Evolutionary conservation across 2,329 filamentous ascomycete species (phyloP), one percentile per base, ranked within the genome.

Genomic region (Claviceps lovelessii): DNA sequence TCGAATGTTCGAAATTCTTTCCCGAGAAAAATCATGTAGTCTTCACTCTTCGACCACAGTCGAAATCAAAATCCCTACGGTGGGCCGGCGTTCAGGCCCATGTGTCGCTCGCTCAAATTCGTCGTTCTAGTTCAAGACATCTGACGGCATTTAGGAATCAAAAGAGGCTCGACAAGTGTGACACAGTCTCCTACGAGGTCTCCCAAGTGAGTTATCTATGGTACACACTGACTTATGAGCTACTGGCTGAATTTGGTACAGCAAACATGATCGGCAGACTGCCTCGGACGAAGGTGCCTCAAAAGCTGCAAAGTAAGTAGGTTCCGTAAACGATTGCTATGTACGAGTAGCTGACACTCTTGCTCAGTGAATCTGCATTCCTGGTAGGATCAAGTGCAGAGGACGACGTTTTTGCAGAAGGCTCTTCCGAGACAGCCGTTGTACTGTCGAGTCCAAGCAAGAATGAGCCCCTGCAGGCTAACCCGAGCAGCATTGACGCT

Each of bases 401-500:
- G 39, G 59, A 59, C 29, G 59, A 61, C 35, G 58, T 61, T 13
- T 61, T 61, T 23, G 58, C 58, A 28, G 49, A 54, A 41, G 46
- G 11, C 5, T 54, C 52, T 6, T 35, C 51, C 7, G 54, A 56
- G 23, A 49, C 29, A 28, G 51, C 52, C n/a, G 31, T 53, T 19
- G 45, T 33, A 5, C 19, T 54, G 13, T 53, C 49, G 11, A 49
- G 46, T 19, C 37, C 52, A 9, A 15, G 45, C n/a, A 53, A 41
- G 29, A 42, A 49, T 31, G 29, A 35, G 15, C 41, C 56, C 28
- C 9, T 55, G 19, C 51, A 58, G 9, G 45, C 55, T n/a, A 29
- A 50, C 4, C 46, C 55, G 28, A 46, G 53, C 33, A 58, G 53
- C 35, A 64, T 74, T 3, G 76, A 80, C 60, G 74, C 77, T 4